Conservation (phyloP, 2,329 filamentous ascomycete genomes). For the Ophiostoma triangulosporum region DNA sequence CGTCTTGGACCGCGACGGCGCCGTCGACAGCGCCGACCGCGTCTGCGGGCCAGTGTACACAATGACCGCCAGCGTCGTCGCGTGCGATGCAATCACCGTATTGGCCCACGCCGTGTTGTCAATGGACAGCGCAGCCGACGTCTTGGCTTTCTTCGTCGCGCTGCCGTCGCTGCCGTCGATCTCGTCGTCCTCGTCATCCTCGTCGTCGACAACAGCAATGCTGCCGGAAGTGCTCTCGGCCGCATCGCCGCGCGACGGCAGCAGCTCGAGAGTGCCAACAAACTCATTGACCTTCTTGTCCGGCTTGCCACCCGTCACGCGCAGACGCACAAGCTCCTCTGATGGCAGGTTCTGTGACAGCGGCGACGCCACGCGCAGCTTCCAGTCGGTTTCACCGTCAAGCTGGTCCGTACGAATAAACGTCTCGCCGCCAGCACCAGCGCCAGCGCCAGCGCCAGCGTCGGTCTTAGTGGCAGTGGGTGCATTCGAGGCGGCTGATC, state of each 20-base stretch:
- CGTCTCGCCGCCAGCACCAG: slow-evolving; percentile 57
- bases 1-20: slow-evolving; percentile 82
- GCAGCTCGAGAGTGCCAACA: slow-evolving; percentile 70
- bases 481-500: neutral
- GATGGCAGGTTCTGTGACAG: slow-evolving; percentile 67
- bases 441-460: neutral
- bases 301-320: slow-evolving; percentile 74
- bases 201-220: neutral
- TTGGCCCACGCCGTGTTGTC: slow-evolving; percentile 99
- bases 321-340: slow-evolving; percentile 55
- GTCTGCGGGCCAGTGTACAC: slow-evolving; percentile 93
- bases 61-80: slow-evolving; percentile 74
- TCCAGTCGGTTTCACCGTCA: slow-evolving; percentile 98
- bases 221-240: slow-evolving; percentile 17
- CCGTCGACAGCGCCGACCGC: slow-evolving; percentile 83
- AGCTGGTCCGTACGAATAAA: slow-evolving; percentile 97
- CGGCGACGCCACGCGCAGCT: slow-evolving; percentile 74
- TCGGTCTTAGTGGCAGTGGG: slow-evolving; percentile 5
- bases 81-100: slow-evolving; percentile 89
- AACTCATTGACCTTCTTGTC: slow-evolving; percentile 94
- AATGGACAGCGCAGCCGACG: slow-evolving; percentile 60
- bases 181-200: neutral
- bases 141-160: slow-evolving; percentile 10
- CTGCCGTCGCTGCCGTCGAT: slow-evolving; percentile 16
- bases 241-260: slow-evolving; percentile 38